These are phyloP conservation scores for Fusarium circinatum DNA, from an alignment of 2,329 filamentous ascomycete species.

Conservation along the genomic window DNA sequence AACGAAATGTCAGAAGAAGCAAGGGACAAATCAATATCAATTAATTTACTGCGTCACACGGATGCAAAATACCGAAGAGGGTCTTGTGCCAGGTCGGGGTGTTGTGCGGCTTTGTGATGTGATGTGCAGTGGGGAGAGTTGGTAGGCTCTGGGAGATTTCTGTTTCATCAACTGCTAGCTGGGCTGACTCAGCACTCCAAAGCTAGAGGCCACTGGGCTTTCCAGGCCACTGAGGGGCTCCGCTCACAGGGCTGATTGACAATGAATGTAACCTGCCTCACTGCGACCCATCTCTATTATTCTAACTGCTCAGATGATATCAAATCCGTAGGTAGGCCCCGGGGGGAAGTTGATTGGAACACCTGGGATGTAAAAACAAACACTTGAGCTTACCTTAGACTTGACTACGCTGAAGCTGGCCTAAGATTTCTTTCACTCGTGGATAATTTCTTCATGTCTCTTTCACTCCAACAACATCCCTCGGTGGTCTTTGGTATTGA, in stretches of 20 bases:
- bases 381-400: neutral
- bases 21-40: neutral
- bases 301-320: neutral
- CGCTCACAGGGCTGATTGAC: constrained; percentile 32
- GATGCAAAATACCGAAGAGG: constrained; percentile 19
- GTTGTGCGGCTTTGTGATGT: constrained; percentile 45
- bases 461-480: neutral
- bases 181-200: constrained; percentile 38
- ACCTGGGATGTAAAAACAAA: neutral
- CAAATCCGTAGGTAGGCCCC: neutral
- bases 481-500: neutral
- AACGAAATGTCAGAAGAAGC: neutral
- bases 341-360: neutral
- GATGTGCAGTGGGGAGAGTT: constrained; percentile 54
- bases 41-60: constrained; percentile 22
- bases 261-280: neutral
- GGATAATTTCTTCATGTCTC: neutral
- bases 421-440: neutral
- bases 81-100: constrained; percentile 37
- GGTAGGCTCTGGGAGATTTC: constrained; percentile 46
- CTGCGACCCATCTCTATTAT: neutral
- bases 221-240: constrained; percentile 2
- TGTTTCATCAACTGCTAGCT: constrained; percentile 41
- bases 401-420: neutral
- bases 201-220: neutral